Conservation (phyloP, 75 land plant genomes). For the Picea glauca region DNA sequence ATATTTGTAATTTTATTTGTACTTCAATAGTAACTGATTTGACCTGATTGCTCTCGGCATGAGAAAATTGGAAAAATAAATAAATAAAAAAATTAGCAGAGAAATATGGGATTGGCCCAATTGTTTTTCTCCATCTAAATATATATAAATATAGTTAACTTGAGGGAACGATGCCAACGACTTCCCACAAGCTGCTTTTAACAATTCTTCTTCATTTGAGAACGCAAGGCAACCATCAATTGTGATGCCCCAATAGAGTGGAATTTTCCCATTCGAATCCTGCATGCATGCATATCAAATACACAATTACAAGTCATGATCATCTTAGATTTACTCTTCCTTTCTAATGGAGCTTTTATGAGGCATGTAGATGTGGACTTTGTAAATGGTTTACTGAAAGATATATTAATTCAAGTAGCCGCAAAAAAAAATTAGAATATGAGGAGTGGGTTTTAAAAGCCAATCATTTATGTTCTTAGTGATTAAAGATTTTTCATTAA, state of each 20-base stretch:
- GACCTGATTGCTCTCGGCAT: neutral
- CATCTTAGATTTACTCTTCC: too few species aligned
- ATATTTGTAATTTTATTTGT: neutral
- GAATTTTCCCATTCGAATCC: constrained; percentile 48
- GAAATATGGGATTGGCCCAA: neutral
- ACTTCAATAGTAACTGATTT: neutral
- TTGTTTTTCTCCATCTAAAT: neutral
- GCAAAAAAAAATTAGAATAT: too few species aligned
- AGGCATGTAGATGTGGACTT: neutral
- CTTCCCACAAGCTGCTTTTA: constrained; percentile 48
- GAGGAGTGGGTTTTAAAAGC: too few species aligned
- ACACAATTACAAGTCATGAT: neutral
- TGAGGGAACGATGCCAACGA: constrained; percentile 50
- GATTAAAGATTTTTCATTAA: too few species aligned
- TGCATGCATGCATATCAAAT: constrained; percentile 10
- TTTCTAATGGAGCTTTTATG: too few species aligned
- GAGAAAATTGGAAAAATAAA: too few species aligned
- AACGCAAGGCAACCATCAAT: constrained; percentile 45
- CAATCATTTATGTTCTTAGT: too few species aligned
- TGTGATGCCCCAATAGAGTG: constrained; percentile 49
- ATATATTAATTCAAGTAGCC: neutral
- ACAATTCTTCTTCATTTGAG: constrained; percentile 39
- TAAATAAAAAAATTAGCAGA: neutral
- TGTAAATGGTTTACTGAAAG: neutral
- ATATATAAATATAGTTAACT: constrained; percentile 3